phyloP scores from a whole-genome alignment of 495 filamentous ascomycete genomes.

The Annulohypoxylon stygium region DNA sequence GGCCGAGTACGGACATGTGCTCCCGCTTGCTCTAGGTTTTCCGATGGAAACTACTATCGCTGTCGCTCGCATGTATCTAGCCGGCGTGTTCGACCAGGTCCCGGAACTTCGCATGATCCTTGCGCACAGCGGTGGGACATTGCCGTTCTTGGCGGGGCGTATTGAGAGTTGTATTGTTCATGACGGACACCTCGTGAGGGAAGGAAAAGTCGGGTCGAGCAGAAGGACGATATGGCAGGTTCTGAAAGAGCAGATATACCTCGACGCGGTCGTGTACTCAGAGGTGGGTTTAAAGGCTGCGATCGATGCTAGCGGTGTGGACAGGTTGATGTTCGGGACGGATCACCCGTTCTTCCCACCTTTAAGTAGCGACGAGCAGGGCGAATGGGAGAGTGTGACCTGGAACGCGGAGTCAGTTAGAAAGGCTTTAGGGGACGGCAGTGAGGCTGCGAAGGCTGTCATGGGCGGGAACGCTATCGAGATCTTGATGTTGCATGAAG shows the following conservation, averaged over 20 bases:
- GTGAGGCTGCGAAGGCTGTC: constrained; percentile 63
- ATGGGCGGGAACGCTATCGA: constrained; percentile 79
- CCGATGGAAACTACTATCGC: constrained; percentile 95
- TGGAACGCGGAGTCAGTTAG: constrained; percentile 81
- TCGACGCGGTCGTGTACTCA: constrained; percentile 90
- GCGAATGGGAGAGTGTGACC: constrained; percentile 85
- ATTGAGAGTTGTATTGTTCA: constrained; percentile 90
- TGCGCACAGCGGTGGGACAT: constrained; percentile 88
- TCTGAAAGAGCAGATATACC: constrained; percentile 84
- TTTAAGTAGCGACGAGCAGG: constrained; percentile 67
- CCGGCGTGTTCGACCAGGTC: constrained; percentile 86
- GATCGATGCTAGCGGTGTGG: constrained; percentile 69
- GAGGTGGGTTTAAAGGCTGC: constrained; percentile 81
- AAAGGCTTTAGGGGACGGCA: constrained; percentile 67
- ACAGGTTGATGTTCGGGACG: constrained; percentile 85
- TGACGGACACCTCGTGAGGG: constrained; percentile 75
- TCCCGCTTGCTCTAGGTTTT: constrained; percentile 89
- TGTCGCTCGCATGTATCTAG: constrained; percentile 85
- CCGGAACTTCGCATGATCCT: constrained; percentile 78
- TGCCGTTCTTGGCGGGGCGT: constrained; percentile 89
- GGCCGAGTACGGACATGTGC: constrained; percentile 84
- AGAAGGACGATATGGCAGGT: constrained; percentile 82
- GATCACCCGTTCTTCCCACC: constrained; percentile 98
- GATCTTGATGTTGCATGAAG: constrained; percentile 69
- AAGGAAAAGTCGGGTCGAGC: constrained; percentile 58